Percentiles rank a stretch among this genome's conserved stretches.
These are phyloP conservation scores for Eucalyptus curtisii DNA, from an alignment of 345 rosid genomes.

Conservation along the genomic window DNA sequence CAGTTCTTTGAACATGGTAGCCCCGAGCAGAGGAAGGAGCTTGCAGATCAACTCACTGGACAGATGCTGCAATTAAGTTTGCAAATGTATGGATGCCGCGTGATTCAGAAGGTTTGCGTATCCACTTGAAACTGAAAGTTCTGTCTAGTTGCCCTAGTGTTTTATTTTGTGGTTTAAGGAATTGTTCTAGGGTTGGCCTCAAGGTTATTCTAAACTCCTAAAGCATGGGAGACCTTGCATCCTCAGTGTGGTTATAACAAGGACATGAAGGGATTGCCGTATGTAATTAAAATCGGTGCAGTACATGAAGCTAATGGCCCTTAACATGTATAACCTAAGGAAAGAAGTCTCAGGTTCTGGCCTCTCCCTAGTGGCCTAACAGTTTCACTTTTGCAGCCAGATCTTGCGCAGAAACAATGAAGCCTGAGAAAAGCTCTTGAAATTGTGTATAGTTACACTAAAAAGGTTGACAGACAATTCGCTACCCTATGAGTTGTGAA, in stretches of 20 bases:
- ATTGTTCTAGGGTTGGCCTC: not conserved
- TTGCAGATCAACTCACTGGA: constrained; percentile 80
- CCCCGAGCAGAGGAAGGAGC: constrained; percentile 74
- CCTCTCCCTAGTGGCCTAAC: not conserved
- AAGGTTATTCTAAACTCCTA: not conserved
- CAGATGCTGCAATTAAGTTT: constrained; percentile 83
- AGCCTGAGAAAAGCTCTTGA: not conserved
- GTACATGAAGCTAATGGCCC: not conserved
- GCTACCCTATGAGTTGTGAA: not conserved
- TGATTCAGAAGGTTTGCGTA: constrained; percentile 76
- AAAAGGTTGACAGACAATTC: not conserved
- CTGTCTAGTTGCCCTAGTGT: not conserved
- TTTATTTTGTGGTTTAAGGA: not conserved
- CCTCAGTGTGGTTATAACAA: not conserved
- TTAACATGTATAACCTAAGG: not conserved
- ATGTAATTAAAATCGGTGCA: not conserved
- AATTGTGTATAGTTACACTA: not conserved
- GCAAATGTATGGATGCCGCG: constrained; percentile 99
- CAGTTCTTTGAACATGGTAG: constrained; percentile 95
- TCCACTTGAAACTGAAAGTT: not conserved
- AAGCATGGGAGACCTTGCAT: not conserved
- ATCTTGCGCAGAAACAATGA: not conserved
- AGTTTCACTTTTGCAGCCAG: not conserved
- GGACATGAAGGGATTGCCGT: not conserved
- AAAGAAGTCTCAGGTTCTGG: not conserved